Base-by-base conservation (phyloP, 192 early-diverging fungal genomes). In the Entrophospora sp. region DNA sequence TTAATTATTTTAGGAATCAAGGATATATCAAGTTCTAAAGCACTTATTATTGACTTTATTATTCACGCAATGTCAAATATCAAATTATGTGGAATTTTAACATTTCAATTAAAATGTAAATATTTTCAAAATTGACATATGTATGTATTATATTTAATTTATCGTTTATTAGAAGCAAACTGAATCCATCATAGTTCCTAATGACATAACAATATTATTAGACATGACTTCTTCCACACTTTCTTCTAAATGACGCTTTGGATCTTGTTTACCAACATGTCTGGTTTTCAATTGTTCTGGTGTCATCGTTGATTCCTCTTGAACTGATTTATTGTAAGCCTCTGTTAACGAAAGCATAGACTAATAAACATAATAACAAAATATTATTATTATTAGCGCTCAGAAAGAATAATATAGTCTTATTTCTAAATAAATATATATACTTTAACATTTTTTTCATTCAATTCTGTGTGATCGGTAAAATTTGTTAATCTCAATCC, bases 231-330 rank as follows among this genome's bases (percentile, higher is more conserved):
- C 78, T 66, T 96, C 95, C 3, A 96, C 92, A 28, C 87, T 94
- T 35, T 90, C 86, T 74, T 95, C 93, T 68, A 99, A 77, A 76
- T 99, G 97, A 69, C 94, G 86, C 81, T 99, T 99, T 14, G 97
- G 97, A 71, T 99, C 97, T 77, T 99, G 94, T 74, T 99, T 99
- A 34, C 97, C 97, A n/a, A 99, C 94, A 74, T 99, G 97, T 35
- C 97, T 93, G 9, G 91, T 98, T 77, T 94, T 91, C 34, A 99
- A 87, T 78, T 98, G 91, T 46, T 98, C 91, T 2, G 87, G 69
- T 12, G 92, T 91, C 87, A 99, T 80, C 13, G 88, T 92, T 51
- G 83, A 88, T 77, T 99, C 97, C 72, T 99, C 97, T 63, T 91
- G 89, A 1, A 99, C 95, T 2, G 93, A 96, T 75, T 99, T 99